Conservation (phyloP, 31 red algal genomes). For the Endocladia muricata region DNA sequence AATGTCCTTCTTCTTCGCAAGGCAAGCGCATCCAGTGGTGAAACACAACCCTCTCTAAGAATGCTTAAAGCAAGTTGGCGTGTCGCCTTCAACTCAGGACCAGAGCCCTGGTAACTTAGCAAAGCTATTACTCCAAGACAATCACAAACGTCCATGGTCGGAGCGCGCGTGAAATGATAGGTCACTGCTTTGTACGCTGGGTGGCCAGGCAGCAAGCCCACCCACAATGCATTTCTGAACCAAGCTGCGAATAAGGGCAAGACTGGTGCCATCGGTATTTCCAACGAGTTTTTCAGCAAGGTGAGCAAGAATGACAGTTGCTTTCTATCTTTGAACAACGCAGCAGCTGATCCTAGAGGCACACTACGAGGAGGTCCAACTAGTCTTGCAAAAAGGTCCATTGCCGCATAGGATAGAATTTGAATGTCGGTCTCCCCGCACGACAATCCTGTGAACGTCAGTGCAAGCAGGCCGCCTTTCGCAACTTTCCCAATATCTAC, state of each 20-base stretch:
- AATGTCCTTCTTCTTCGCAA: slow-evolving; percentile 27
- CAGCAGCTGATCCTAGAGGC: slow-evolving; percentile 7
- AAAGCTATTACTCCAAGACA: slow-evolving; percentile 32
- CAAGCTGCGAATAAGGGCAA: slow-evolving; percentile 39
- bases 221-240: slow-evolving; percentile 15
- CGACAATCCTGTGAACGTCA: slow-evolving; percentile 39
- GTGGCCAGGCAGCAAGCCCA: slow-evolving; percentile 29
- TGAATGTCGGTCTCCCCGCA: slow-evolving; percentile 7
- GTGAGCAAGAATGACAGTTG: slow-evolving; percentile 46
- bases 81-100: slow-evolving; percentile 12
- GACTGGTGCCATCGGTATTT: slow-evolving; percentile 1
- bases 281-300: slow-evolving; percentile 36
- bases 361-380: slow-evolving; percentile 20
- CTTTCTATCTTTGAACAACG: slow-evolving; percentile 38
- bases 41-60: slow-evolving; percentile 14
- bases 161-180: slow-evolving; percentile 29
- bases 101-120: neutral
- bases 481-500: slow-evolving; percentile 36
- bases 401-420: slow-evolving; percentile 25
- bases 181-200: slow-evolving; percentile 35
- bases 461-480: slow-evolving; percentile 24
- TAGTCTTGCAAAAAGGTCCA: slow-evolving; percentile 15
- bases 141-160: slow-evolving; percentile 35
- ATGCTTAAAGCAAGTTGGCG: slow-evolving; percentile 36
- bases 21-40: slow-evolving; percentile 13